Percentiles rank a stretch among this genome's conserved stretches.
Evolutionary conservation across 768 basidiomycete species (phyloP).

Genomic region (Serendipita sp.): DNA sequence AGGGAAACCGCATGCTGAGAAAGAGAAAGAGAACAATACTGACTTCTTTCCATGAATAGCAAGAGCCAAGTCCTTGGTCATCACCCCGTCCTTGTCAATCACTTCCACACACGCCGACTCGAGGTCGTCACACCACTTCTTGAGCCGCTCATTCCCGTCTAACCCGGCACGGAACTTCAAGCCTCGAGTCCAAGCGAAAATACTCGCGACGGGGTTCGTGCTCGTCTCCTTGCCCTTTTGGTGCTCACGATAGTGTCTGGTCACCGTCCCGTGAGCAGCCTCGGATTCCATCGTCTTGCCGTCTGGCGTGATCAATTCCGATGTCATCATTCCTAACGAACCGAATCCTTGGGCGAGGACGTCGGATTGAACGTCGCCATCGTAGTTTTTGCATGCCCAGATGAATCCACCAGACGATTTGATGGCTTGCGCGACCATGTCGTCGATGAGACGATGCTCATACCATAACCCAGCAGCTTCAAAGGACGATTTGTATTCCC

Average conservation of each 20-base stretch:
- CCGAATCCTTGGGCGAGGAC: conserved; percentile 98
- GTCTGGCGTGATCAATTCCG: conserved; percentile 87
- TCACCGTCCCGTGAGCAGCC: conserved; percentile 94
- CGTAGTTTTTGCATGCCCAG: conserved; percentile 55
- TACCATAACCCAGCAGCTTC: conserved; percentile 65
- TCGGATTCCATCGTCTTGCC: conserved; percentile 87
- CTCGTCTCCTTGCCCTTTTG: conserved; percentile 97
- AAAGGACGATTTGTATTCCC: conserved; percentile 55
- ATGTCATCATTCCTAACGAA: conserved; percentile 95
- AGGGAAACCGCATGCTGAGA: not conserved
- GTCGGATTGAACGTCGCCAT: conserved; percentile 76
- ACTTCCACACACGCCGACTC: conserved; percentile 83
- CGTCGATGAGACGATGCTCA: conserved; percentile 93
- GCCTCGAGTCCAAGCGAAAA: conserved; percentile 98
- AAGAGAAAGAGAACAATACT: not conserved
- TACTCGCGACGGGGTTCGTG: conserved; percentile 96
- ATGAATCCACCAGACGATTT: conserved; percentile 83
- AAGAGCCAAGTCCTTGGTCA: conserved; percentile 96
- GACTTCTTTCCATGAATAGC: conserved; percentile 75
- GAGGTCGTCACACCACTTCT: conserved; percentile 58
- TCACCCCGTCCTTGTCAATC: conserved; percentile 77
- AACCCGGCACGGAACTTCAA: conserved; percentile 85
- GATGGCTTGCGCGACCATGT: conserved; percentile 97
- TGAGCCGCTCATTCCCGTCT: conserved; percentile 63
- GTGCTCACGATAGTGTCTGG: conserved; percentile 91